These are phyloP conservation scores for Taphrina flavorubra DNA, from an alignment of 1,139 yeast genomes.

Conservation along the genomic window DNA sequence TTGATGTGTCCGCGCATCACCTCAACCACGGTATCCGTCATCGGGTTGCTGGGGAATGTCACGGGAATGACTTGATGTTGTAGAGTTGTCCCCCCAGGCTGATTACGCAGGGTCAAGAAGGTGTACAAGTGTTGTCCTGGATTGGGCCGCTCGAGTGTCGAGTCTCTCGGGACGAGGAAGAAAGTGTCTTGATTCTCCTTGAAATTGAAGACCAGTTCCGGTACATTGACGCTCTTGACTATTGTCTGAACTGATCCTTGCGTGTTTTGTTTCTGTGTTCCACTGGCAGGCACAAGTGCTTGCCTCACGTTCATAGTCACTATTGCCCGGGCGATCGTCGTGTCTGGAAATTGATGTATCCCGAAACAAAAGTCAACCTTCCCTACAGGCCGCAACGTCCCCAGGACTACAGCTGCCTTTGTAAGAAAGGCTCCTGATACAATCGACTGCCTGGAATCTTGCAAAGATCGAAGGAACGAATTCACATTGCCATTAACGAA, in stretches of 20 bases:
- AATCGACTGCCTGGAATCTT: conserved; percentile 14
- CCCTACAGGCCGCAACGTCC: conserved; percentile 5
- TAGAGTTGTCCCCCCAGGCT: conserved; percentile 17
- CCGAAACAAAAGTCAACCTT: conserved; percentile 9
- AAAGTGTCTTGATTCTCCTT: conserved; percentile 18
- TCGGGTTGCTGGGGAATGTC: neutral
- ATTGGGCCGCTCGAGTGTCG: conserved; percentile 11
- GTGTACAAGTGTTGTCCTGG: conserved; percentile 1
- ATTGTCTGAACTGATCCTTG: conserved; percentile 5
- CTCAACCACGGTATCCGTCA: conserved; percentile 8
- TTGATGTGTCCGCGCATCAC: conserved; percentile 26
- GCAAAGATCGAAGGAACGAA: neutral
- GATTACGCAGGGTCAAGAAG: conserved; percentile 35
- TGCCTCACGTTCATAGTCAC: conserved; percentile 18
- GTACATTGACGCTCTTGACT: conserved; percentile 18
- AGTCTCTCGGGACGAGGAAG: conserved; percentile 33
- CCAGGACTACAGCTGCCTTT: conserved; percentile 11
- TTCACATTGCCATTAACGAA: neutral
- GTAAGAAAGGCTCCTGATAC: conserved; percentile 28
- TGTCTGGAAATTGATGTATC: conserved; percentile 15
- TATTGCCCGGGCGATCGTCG: conserved; percentile 2
- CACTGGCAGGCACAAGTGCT: neutral
- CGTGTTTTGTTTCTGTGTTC: neutral
- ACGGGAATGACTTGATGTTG: conserved; percentile 37
- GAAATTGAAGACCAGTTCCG: conserved; percentile 31